A percentile compares a stretch with the other conserved stretches of the same genome.
Evolutionary conservation across 1,284 basidiomycete genomes (phyloP).

Genomic region (Malassezia slooffiae): DNA sequence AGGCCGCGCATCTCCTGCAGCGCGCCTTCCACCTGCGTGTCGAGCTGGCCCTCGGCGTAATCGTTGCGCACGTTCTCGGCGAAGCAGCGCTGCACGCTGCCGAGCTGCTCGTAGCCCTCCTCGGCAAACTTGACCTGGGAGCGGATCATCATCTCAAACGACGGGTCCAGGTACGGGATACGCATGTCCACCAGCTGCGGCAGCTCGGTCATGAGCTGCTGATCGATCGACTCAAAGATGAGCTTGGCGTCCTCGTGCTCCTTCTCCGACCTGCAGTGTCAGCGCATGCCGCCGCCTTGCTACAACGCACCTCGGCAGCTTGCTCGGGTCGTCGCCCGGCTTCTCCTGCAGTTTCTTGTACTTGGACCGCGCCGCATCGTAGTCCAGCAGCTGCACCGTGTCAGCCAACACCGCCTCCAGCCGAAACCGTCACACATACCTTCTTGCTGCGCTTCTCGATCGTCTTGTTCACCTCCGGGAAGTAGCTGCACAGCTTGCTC

Average conservation of each 20-base stretch:
- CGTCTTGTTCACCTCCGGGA: constrained; percentile 84
- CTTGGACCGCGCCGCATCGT: constrained; percentile 71
- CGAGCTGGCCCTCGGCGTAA: constrained; percentile 89
- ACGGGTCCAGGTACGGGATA: constrained; percentile 93
- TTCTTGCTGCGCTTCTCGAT: constrained; percentile 94
- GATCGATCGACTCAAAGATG: constrained; percentile 84
- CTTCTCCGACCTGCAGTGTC: constrained; percentile 63
- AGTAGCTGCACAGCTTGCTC: constrained; percentile 90
- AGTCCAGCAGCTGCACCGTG: constrained; percentile 70
- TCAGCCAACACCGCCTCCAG: not conserved
- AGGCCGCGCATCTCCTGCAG: constrained; percentile 92
- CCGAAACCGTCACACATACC: constrained; percentile 50
- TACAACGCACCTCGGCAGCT: constrained; percentile 69
- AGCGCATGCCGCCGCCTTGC: too few relatives aligned
- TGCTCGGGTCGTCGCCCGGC: constrained; percentile 81
- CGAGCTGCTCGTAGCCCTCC: constrained; percentile 94
- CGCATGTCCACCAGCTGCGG: constrained; percentile 86
- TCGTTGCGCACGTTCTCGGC: constrained; percentile 51
- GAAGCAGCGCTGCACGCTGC: constrained; percentile 76
- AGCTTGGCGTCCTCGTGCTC: constrained; percentile 88
- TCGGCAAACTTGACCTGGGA: constrained; percentile 95
- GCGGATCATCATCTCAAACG: constrained; percentile 91
- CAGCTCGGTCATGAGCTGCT: constrained; percentile 78
- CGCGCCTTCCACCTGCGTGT: constrained; percentile 67
- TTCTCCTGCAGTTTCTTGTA: constrained; percentile 75